These are phyloP conservation scores for Trichosporon coremiiforme DNA, from an alignment of 1,284 basidiomycete genomes.

Conservation along the genomic window DNA sequence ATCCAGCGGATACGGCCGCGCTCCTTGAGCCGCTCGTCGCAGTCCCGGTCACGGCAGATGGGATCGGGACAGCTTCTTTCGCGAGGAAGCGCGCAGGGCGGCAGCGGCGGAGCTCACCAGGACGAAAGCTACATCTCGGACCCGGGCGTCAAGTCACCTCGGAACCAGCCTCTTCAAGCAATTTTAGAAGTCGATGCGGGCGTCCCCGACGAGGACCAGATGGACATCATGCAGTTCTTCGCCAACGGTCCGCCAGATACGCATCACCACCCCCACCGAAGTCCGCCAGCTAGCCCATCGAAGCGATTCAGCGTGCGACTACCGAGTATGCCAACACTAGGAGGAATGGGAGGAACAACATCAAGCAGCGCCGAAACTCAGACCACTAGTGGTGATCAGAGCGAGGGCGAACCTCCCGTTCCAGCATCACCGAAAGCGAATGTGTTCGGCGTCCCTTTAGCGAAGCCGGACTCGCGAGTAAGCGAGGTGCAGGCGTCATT, in stretches of 20 bases:
- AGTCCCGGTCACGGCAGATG: not conserved
- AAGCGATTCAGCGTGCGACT: constrained; percentile 7
- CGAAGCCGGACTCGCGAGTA: constrained; percentile 14
- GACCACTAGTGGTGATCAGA: constrained; percentile 12
- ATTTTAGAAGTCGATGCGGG: constrained; percentile 32
- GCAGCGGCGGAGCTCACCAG: not conserved
- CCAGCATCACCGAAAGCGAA: constrained; percentile 5
- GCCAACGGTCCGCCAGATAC: constrained; percentile 35
- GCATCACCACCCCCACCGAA: not conserved
- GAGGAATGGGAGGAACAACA: not conserved
- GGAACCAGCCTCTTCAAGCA: constrained; percentile 31
- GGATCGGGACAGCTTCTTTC: not conserved
- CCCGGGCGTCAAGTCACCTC: constrained; percentile 21
- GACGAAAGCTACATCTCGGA: constrained; percentile 19
- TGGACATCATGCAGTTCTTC: constrained; percentile 49
- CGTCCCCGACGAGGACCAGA: constrained; percentile 34
- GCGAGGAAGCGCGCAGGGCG: constrained; percentile 1
- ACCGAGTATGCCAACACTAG: not conserved
- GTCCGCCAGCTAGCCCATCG: not conserved
- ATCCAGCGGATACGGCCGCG: constrained; percentile 39
- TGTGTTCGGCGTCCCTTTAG: constrained; percentile 13
- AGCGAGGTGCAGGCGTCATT: constrained; percentile 13
- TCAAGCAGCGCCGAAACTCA: constrained; percentile 12
- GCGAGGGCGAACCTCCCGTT: not conserved
- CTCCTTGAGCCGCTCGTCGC: not conserved